These are phyloP conservation scores for Coprinopsis cinerea DNA, from an alignment of 768 basidiomycete genomes.

Conservation along the genomic window DNA sequence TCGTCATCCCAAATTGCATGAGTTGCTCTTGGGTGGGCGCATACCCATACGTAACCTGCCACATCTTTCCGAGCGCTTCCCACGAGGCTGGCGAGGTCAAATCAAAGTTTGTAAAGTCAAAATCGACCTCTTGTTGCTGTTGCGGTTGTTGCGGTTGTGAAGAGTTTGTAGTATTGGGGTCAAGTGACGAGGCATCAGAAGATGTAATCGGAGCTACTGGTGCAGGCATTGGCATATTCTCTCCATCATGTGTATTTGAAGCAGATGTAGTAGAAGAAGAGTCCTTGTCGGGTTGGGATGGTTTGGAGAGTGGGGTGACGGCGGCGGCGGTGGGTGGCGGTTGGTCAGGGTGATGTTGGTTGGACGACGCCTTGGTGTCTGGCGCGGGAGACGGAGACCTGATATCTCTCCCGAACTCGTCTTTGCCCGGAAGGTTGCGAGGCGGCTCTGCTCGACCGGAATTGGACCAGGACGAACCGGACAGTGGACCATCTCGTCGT, in stretches of 20 bases:
- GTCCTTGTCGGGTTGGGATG: slow-evolving; percentile 22
- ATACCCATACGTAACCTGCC: slow-evolving; percentile 63
- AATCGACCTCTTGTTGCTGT: slow-evolving; percentile 60
- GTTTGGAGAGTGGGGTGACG: slow-evolving; percentile 20
- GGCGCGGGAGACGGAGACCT: slow-evolving; percentile 46
- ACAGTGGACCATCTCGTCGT: slow-evolving; percentile 9
- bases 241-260: slow-evolving; percentile 37
- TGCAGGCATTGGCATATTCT: slow-evolving; percentile 35
- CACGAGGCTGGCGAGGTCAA: slow-evolving; percentile 68
- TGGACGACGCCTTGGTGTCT: slow-evolving; percentile 19
- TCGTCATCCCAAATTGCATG: slow-evolving; percentile 63
- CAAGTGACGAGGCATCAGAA: slow-evolving; percentile 29
- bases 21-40: slow-evolving; percentile 70
- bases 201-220: slow-evolving; percentile 57
- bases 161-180: slow-evolving; percentile 36
- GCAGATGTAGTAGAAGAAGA: slow-evolving; percentile 35
- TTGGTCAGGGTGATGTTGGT: slow-evolving; percentile 19
- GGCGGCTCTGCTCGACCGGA: slow-evolving; percentile 17
- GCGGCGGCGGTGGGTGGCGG: too few species aligned
- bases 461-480: slow-evolving; percentile 1
- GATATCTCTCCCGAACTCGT: slow-evolving; percentile 85
- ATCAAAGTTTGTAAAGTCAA: slow-evolving; percentile 71
- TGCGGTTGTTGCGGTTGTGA: too few species aligned
- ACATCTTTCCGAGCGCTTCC: slow-evolving; percentile 77
- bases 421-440: slow-evolving; percentile 42